phyloP scores from a whole-genome alignment of 2,329 filamentous ascomycete species.

The Aspergillus neoniger region DNA sequence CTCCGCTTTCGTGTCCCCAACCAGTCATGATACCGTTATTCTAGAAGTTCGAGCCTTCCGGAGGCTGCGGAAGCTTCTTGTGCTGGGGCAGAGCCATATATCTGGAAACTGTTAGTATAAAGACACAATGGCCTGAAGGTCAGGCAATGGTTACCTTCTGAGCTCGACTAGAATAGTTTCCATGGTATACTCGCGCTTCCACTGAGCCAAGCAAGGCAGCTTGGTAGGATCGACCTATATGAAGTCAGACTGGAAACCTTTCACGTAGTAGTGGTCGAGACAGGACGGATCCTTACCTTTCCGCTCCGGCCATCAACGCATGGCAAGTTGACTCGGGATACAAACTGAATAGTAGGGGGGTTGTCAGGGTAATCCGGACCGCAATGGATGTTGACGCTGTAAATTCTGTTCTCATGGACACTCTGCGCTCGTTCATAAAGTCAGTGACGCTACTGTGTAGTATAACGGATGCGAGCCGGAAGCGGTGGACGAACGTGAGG shows the following conservation, averaged over 20 bases:
- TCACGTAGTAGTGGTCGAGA: not conserved
- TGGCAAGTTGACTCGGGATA: constrained; percentile 93
- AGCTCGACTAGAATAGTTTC: constrained; percentile 89
- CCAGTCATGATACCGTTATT: constrained; percentile 23
- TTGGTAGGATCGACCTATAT: constrained; percentile 75
- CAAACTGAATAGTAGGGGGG: constrained; percentile 87
- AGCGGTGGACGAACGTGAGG: constrained; percentile 71
- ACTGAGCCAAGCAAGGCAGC: constrained; percentile 81
- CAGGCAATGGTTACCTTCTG: constrained; percentile 60
- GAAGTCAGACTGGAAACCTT: constrained; percentile 1
- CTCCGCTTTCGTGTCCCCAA: constrained; percentile 30
- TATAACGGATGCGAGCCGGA: not conserved
- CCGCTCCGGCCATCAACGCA: constrained; percentile 82
- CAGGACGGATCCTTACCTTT: constrained; percentile 52
- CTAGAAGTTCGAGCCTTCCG: constrained; percentile 72
- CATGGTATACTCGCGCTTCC: constrained; percentile 93
- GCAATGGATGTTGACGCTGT: constrained; percentile 96
- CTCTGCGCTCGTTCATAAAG: constrained; percentile 58
- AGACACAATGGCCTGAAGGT: constrained; percentile 25
- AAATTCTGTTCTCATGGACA: constrained; percentile 97
- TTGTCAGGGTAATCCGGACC: constrained; percentile 83
- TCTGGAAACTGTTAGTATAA: constrained; percentile 52
- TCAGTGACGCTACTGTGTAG: constrained; percentile 17
- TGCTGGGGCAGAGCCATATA: constrained; percentile 90
- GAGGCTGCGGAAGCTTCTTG: constrained; percentile 93